These are phyloP conservation scores for Oemleria cerasiformis DNA, from an alignment of 306 rosid genomes.

Conservation along the genomic window DNA sequence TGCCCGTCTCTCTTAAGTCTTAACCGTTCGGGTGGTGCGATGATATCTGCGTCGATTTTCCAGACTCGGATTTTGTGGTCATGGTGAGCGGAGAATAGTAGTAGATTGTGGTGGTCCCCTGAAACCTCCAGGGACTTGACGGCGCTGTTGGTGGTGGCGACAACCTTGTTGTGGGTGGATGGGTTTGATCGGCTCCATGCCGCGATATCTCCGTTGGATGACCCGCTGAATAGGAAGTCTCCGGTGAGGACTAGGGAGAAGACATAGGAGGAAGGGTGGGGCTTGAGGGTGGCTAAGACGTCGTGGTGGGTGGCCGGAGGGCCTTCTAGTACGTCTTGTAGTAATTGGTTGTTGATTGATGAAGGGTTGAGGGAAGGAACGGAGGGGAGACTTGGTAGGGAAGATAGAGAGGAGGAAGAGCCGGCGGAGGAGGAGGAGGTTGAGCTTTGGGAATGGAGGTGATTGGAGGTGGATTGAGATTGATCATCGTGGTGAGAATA, in stretches of 20 bases:
- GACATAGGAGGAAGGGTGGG: conserved; percentile 38
- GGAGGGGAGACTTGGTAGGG: conserved; percentile 72
- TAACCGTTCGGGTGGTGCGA: not conserved
- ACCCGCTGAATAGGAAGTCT: conserved; percentile 43
- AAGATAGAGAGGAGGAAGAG: conserved; percentile 35
- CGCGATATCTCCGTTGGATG: conserved; percentile 41
- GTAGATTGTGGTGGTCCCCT: conserved; percentile 15
- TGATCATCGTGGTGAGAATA: not conserved
- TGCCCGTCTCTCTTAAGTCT: no score
- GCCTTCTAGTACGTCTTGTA: not conserved
- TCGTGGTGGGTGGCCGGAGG: conserved; percentile 18
- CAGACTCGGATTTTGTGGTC: conserved; percentile 70
- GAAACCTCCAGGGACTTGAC: conserved; percentile 42
- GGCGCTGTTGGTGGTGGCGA: conserved; percentile 24
- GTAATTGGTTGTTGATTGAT: not conserved
- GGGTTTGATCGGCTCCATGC: conserved; percentile 25
- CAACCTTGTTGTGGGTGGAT: conserved; percentile 10
- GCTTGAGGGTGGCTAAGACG: conserved; percentile 38
- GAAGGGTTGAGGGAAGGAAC: conserved; percentile 51
- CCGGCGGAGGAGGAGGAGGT: conserved; percentile 24
- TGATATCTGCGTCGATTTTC: conserved; percentile 29
- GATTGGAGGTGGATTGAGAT: conserved; percentile 15
- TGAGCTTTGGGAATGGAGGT: conserved; percentile 44
- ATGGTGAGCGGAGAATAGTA: conserved; percentile 62
- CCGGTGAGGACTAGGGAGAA: conserved; percentile 45